Conservation (phyloP, 345 rosid genomes). For the Lumnitzera racemosa region DNA sequence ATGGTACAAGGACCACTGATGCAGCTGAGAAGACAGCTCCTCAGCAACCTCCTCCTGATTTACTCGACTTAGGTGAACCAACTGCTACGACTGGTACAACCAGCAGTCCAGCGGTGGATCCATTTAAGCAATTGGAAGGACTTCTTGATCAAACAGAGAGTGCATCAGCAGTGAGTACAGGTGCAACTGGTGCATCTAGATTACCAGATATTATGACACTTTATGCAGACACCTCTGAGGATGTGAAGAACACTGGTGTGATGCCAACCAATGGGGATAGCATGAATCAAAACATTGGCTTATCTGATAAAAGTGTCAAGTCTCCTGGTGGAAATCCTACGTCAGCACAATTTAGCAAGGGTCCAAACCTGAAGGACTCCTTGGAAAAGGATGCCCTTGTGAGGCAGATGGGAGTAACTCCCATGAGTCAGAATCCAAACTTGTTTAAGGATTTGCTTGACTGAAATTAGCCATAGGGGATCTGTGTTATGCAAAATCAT, state of each 20-base stretch:
- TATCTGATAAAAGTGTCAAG: constrained; percentile 9
- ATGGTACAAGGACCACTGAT: constrained; percentile 11
- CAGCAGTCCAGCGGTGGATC: constrained; percentile 43
- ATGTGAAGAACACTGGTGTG: constrained; percentile 15
- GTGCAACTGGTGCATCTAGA: constrained; percentile 13
- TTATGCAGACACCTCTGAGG: constrained; percentile 31
- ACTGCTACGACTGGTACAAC: constrained; percentile 26
- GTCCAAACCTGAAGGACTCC: constrained; percentile 61
- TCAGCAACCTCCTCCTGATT: constrained; percentile 69
- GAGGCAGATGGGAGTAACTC: constrained; percentile 92
- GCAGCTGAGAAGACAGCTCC: constrained; percentile 28
- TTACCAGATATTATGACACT: constrained; percentile 47
- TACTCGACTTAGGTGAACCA: constrained; percentile 85
- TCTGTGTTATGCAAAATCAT: too few species aligned
- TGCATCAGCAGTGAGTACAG: constrained; percentile 15
- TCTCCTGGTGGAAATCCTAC: constrained; percentile 14
- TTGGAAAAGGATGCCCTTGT: constrained; percentile 82
- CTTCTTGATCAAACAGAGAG: constrained; percentile 46
- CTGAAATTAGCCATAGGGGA: constrained; percentile 16
- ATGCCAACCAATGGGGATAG: constrained; percentile 13
- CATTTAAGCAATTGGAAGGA: constrained; percentile 81
- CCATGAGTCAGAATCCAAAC: constrained; percentile 78
- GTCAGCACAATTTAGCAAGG: constrained; percentile 37
- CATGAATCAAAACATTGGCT: constrained; percentile 22
- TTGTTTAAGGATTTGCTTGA: constrained; percentile 80